Evolutionary conservation across 306 rosid genomes (phyloP).

Genomic region (Cicer chorassanicum): DNA sequence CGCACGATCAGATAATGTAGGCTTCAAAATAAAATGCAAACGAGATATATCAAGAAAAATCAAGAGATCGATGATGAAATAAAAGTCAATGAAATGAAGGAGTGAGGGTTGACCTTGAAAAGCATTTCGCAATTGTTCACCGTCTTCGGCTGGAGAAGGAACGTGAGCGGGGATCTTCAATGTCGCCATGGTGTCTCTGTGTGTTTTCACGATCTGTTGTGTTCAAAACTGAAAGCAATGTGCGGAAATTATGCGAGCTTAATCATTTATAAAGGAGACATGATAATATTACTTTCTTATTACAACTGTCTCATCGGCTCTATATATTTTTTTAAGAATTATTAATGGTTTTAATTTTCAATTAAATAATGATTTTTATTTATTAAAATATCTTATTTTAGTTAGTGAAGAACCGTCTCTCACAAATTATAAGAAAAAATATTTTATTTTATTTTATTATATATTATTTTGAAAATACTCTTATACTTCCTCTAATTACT

Average conservation of each 20-base stretch:
- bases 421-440: too few species aligned
- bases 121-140: constrained; percentile 79
- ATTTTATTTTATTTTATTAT: too few species aligned
- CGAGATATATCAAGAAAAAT: constrained; percentile 31
- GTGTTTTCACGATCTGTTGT: constrained; percentile 16
- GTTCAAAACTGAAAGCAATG: constrained; percentile 1
- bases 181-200: constrained; percentile 61
- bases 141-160: constrained; percentile 80
- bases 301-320: too few species aligned
- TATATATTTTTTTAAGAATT: too few species aligned
- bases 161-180: constrained; percentile 62
- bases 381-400: too few species aligned
- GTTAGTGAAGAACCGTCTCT: too few species aligned
- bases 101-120: constrained; percentile 64
- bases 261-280: constrained; percentile 21
- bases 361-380: too few species aligned
- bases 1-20: constrained; percentile 10
- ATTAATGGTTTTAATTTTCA: too few species aligned
- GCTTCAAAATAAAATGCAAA: background rate
- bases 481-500: too few species aligned
- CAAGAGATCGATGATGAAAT: constrained; percentile 20
- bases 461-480: too few species aligned
- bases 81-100: background rate
- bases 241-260: constrained; percentile 5
- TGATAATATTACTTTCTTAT: too few species aligned